Evolutionary conservation across 371 early-diverging fungal genomes (phyloP).

Genomic region (Saksenaea vasiformis): DNA sequence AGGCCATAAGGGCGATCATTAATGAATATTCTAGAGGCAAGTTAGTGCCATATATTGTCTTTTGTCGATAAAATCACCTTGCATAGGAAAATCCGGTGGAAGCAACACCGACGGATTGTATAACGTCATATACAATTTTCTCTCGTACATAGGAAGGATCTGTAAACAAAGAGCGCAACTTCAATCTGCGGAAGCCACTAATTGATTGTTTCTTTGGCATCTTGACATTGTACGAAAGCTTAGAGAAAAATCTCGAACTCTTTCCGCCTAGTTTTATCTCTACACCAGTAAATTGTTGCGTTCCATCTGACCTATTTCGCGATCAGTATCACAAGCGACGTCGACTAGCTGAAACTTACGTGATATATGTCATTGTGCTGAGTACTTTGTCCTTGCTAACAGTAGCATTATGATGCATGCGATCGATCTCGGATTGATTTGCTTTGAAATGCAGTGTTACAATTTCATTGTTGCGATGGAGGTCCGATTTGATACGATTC

Average conservation of each 20-base stretch:
- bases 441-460: conserved; percentile 22
- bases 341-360: background rate
- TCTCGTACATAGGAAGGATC: conserved; percentile 26
- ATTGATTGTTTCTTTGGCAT: conserved; percentile 14
- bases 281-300: conserved; percentile 9
- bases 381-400: conserved; percentile 5
- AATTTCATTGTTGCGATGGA: conserved; percentile 30
- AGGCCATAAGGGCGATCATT: conserved; percentile 21
- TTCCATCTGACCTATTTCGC: conserved; percentile 14
- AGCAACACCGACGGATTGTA: conserved; percentile 14
- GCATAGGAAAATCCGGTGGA: conserved; percentile 17
- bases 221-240: conserved; percentile 28
- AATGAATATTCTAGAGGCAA: conserved; percentile 16
- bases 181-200: conserved; percentile 15
- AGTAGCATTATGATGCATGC: conserved; percentile 11
- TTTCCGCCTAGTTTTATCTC: conserved; percentile 21
- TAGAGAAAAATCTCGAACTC: conserved; percentile 14
- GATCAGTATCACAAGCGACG: conserved; percentile 7
- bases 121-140: conserved; percentile 16
- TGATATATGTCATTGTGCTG: conserved; percentile 19
- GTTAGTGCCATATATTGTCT: background rate
- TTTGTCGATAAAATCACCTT: conserved; percentile 6
- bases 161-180: conserved; percentile 19
- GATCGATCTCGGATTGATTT: conserved; percentile 11
- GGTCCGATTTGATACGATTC: conserved; percentile 15